Percentiles rank a stretch among this genome's conserved stretches.
phyloP scores from a whole-genome alignment of 208 protist species.

The Trypanosoma melophagium region DNA sequence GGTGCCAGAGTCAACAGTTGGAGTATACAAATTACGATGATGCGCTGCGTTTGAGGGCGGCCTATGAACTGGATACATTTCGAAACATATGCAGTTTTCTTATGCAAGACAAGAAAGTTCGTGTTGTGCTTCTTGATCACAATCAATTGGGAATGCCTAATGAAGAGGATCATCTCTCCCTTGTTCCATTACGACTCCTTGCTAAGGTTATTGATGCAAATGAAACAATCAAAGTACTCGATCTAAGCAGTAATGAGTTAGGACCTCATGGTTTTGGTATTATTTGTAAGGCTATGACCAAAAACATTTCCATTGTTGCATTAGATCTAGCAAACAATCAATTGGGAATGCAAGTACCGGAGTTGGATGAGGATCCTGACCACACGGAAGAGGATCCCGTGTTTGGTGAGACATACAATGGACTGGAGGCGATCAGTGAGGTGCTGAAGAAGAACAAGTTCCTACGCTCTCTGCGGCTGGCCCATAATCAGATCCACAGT shows the following conservation, averaged over 20 bases:
- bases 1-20: constrained; percentile 54
- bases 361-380: constrained; percentile 75
- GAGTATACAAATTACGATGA: constrained; percentile 56
- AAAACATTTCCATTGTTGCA: constrained; percentile 72
- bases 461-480: constrained; percentile 66
- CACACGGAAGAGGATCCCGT: constrained; percentile 73
- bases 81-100: constrained; percentile 62
- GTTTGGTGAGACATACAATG: constrained; percentile 75
- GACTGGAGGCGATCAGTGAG: constrained; percentile 80
- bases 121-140: constrained; percentile 48
- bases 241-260: constrained; percentile 74
- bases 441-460: constrained; percentile 92
- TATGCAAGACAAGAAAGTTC: constrained; percentile 38
- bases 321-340: constrained; percentile 78
- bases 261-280: constrained; percentile 80
- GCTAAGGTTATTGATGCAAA: constrained; percentile 74
- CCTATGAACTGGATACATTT: constrained; percentile 67
- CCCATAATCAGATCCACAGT: constrained; percentile 78
- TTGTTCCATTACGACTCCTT: constrained; percentile 49
- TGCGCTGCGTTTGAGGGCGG: constrained; percentile 50
- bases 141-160: constrained; percentile 42
- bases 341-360: constrained; percentile 38
- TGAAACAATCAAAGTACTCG: constrained; percentile 73
- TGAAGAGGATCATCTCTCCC: constrained; percentile 38
- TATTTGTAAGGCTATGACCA: constrained; percentile 80